Conservation (phyloP, 306 rosid species). For the cucumber (Cucumis sativus) region Cucumber_9930_V3 NC_026655.2:5726001-5726500, state of each 20-base stretch:
- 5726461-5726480: background rate
- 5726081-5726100: background rate
- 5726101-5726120: constrained; percentile 1
- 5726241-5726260: background rate
- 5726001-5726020: constrained; percentile 12
- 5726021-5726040: background rate
- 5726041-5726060: background rate
- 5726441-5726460: background rate
- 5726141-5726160: background rate
- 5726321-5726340: constrained; percentile 4
- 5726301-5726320: constrained; percentile 7
- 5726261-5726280: background rate
- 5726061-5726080: background rate
- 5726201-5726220: background rate
- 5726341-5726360: constrained; percentile 6
- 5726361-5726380: constrained; percentile 7
- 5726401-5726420: background rate
- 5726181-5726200: constrained; percentile 5
- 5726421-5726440: background rate
- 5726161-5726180: background rate
- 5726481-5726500: background rate
- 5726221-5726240: constrained; percentile 5
- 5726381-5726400: constrained; percentile 7
- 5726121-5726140: background rate
- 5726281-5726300: constrained; percentile 1